Conservation (phyloP, 768 basidiomycete species). For the Russula vinacea region DNA sequence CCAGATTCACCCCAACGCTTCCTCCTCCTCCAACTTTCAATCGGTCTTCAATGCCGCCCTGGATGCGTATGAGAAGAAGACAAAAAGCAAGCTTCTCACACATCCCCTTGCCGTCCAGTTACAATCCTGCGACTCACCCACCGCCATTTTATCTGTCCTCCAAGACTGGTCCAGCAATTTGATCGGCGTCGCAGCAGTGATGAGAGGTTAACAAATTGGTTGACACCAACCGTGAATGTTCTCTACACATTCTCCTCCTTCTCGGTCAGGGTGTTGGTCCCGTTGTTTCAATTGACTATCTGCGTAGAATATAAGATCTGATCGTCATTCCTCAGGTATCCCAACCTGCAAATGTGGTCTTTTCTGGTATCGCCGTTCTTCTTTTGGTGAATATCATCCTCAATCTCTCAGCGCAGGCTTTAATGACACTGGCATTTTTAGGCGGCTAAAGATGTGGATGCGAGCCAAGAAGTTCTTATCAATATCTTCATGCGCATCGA, state of each 20-base stretch:
- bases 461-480: too few species aligned
- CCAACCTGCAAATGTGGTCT: too few species aligned
- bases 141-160: too few species aligned
- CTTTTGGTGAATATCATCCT: background rate
- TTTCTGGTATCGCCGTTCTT: too few species aligned
- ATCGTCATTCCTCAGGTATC: too few species aligned
- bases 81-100: background rate
- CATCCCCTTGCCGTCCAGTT: too few species aligned
- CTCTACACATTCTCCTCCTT: background rate
- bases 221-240: background rate
- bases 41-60: conserved; percentile 7
- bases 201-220: background rate
- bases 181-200: background rate
- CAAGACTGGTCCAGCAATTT: too few species aligned
- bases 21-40: background rate
- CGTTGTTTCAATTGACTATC: too few species aligned
- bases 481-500: too few species aligned
- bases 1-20: background rate
- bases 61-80: background rate
- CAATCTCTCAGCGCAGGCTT: background rate
- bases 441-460: background rate
- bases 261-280: too few species aligned
- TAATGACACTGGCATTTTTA: background rate
- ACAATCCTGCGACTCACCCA: too few species aligned
- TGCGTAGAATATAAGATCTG: too few species aligned